phyloP scores from a whole-genome alignment of 2,329 filamentous ascomycete species.

The Claviceps sp. region DNA sequence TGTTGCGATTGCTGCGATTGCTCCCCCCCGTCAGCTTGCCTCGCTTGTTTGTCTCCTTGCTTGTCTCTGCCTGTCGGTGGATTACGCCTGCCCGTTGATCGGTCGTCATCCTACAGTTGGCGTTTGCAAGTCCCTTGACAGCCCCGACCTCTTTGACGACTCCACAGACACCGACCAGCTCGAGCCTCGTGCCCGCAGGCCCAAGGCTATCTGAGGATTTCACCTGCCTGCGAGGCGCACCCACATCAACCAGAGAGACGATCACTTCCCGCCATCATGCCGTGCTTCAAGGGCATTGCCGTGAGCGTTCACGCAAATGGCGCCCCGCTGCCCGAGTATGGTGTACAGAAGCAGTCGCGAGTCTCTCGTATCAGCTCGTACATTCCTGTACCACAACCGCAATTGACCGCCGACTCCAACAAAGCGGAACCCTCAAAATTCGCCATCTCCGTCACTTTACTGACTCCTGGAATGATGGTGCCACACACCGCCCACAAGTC shows the following conservation, averaged over 20 bases:
- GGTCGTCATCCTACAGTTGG: no score
- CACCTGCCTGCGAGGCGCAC: background rate
- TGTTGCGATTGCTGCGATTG: background rate
- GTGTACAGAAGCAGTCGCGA: slow-evolving; percentile 85
- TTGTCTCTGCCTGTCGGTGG: slow-evolving; percentile 4
- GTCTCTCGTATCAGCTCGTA: slow-evolving; percentile 90
- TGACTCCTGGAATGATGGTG: slow-evolving; percentile 77
- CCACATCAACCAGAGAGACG: background rate
- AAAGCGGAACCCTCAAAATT: slow-evolving; percentile 91
- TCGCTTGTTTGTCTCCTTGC: slow-evolving; percentile 1
- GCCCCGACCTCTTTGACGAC: background rate
- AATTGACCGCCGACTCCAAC: slow-evolving; percentile 46
- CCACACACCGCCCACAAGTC: slow-evolving; percentile 86
- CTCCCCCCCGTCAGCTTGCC: background rate
- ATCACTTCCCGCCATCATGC: slow-evolving; percentile 40
- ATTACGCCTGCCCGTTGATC: slow-evolving; percentile 4
- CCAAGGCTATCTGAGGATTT: background rate
- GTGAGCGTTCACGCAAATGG: slow-evolving; percentile 83
- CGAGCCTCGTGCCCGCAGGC: slow-evolving; percentile 1
- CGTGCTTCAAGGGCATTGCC: slow-evolving; percentile 98
- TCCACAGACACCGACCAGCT: background rate
- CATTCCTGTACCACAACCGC: slow-evolving; percentile 86
- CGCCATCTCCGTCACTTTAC: slow-evolving; percentile 91
- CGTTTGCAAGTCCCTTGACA: background rate
- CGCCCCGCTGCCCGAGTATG: slow-evolving; percentile 78